phyloP scores from a whole-genome alignment of 192 early-diverging fungal genomes.

The Backusella westeae region DNA sequence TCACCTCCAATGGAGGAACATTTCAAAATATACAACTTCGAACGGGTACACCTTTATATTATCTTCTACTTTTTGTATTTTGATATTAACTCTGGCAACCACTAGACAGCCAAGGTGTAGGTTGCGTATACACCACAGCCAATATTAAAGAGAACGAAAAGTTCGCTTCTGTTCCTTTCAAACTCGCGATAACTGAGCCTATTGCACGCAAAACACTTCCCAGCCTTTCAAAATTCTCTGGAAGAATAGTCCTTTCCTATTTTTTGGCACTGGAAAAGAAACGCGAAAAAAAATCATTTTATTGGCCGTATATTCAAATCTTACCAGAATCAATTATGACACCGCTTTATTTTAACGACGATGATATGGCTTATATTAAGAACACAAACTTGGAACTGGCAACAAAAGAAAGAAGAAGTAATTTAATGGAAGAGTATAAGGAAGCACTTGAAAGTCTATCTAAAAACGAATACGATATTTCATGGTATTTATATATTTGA shows the following conservation, averaged over 20 bases:
- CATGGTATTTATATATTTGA: conserved; percentile 24
- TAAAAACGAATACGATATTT: conserved; percentile 20
- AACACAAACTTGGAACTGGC: conserved; percentile 55
- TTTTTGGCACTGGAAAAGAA: conserved; percentile 53
- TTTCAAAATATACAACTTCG: conserved; percentile 10
- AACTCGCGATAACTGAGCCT: conserved; percentile 44
- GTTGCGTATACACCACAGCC: conserved; percentile 46
- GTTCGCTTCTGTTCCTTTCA: conserved; percentile 54
- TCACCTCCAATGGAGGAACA: neutral
- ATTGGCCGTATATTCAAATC: conserved; percentile 60
- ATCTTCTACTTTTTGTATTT: neutral
- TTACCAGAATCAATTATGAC: conserved; percentile 54
- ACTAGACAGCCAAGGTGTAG: neutral
- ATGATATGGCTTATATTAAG: conserved; percentile 45
- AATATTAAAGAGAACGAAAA: conserved; percentile 39
- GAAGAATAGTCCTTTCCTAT: conserved; percentile 44
- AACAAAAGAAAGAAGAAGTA: conserved; percentile 38
- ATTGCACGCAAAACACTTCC: conserved; percentile 39
- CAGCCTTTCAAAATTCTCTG: conserved; percentile 14
- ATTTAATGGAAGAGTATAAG: conserved; percentile 35
- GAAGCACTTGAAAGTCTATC: conserved; percentile 30
- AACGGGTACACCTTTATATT: conserved; percentile 4
- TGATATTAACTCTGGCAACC: neutral
- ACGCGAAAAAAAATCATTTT: conserved; percentile 43
- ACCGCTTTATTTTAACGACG: conserved; percentile 47